Percentiles rank a stretch among this genome's conserved stretches.
Conservation (phyloP, 805 yeast species). For the Lachancea cidri region DNA sequence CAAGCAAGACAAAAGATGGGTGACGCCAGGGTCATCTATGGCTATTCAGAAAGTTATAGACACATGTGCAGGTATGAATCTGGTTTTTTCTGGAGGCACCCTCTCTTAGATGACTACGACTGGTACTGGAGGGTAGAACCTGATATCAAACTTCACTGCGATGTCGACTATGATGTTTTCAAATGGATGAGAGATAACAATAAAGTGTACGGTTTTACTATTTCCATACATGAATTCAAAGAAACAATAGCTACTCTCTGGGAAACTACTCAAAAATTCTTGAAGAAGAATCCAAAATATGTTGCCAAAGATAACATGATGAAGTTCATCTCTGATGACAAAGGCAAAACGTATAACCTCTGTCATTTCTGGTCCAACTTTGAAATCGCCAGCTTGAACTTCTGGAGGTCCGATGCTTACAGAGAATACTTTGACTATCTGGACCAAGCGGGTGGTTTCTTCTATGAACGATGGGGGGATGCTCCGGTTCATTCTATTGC, state of each 20-base stretch:
- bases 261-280: slow-evolving; percentile 62
- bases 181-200: slow-evolving; percentile 74
- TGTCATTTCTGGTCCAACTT: slow-evolving; percentile 94
- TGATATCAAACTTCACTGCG: slow-evolving; percentile 73
- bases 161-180: slow-evolving; percentile 74
- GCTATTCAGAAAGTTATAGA: slow-evolving; percentile 64
- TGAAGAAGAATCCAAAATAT: slow-evolving; percentile 53
- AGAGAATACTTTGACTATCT: slow-evolving; percentile 62
- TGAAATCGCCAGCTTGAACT: slow-evolving; percentile 67
- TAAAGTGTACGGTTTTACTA: slow-evolving; percentile 72
- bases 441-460: slow-evolving; percentile 85
- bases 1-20: slow-evolving; percentile 49
- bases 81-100: slow-evolving; percentile 83
- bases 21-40: slow-evolving; percentile 51
- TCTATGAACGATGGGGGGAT: slow-evolving; percentile 92
- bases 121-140: slow-evolving; percentile 97
- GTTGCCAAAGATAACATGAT: slow-evolving; percentile 57
- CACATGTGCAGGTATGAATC: slow-evolving; percentile 93
- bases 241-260: slow-evolving; percentile 73
- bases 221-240: slow-evolving; percentile 68
- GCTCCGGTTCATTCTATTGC: slow-evolving; percentile 91
- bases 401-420: slow-evolving; percentile 75
- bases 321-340: slow-evolving; percentile 67
- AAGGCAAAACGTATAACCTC: slow-evolving; percentile 65
- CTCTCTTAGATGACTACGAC: slow-evolving; percentile 66